Conservation (phyloP, 2,329 filamentous ascomycete species). For the Mollisiaceae sp. region DNA sequence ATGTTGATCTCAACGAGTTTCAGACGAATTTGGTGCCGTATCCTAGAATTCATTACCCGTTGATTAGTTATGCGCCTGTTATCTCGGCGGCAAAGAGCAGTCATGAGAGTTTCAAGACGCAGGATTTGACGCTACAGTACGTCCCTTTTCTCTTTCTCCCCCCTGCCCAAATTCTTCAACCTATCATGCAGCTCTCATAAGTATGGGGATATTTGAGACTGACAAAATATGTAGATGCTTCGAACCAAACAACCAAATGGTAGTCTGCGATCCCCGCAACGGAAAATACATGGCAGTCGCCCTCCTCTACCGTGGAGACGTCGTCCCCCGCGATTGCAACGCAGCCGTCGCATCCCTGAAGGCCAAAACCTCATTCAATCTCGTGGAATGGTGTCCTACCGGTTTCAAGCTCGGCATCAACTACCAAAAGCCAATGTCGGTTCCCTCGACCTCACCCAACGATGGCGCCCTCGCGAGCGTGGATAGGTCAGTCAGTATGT, state of each 20-base stretch:
- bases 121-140: conserved; percentile 68
- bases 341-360: conserved; percentile 65
- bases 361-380: conserved; percentile 66
- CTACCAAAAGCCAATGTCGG: conserved; percentile 61
- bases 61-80: conserved; percentile 69
- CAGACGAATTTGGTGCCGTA: conserved; percentile 73
- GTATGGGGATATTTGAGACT: conserved; percentile 4
- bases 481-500: conserved; percentile 63
- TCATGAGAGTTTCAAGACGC: conserved; percentile 70
- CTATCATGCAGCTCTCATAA: neutral
- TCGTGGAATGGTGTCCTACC: conserved; percentile 73
- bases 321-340: conserved; percentile 65
- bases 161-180: neutral
- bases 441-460: conserved; percentile 48
- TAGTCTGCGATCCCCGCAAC: conserved; percentile 68
- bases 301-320: conserved; percentile 69
- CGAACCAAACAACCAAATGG: conserved; percentile 73
- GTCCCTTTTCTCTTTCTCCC: conserved; percentile 18
- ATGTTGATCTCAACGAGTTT: conserved; percentile 72
- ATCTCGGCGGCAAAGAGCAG: conserved; percentile 64
- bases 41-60: conserved; percentile 69
- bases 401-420: conserved; percentile 74
- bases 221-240: conserved; percentile 52
- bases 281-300: conserved; percentile 74
- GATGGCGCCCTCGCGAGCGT: conserved; percentile 57